A percentile compares a stretch with the other conserved stretches of the same genome.
phyloP scores from a whole-genome alignment of 1,139 yeast genomes.

The Lodderomyces jiufengensis region DNA sequence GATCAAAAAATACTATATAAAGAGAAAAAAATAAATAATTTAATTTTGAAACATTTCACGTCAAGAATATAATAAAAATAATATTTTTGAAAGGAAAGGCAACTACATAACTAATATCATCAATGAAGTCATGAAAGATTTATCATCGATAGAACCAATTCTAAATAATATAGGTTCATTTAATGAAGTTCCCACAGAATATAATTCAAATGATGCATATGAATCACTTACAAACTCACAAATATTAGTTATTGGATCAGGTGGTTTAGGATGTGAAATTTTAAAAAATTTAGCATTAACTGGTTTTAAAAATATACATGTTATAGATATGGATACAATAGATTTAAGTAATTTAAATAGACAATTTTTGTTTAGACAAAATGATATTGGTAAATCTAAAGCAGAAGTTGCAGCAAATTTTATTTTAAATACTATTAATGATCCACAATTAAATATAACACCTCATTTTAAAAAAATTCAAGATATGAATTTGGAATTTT shows the following conservation, averaged over 20 bases:
- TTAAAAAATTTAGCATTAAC: constrained; percentile 76
- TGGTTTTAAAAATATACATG: constrained; percentile 72
- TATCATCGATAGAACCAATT: constrained; percentile 22
- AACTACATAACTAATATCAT: not conserved
- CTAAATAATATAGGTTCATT: constrained; percentile 35
- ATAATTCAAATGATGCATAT: constrained; percentile 23
- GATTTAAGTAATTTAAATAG: constrained; percentile 87
- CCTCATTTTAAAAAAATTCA: constrained; percentile 69
- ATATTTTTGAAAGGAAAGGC: too few relatives aligned
- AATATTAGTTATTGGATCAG: constrained; percentile 77
- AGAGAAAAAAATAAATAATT: too few relatives aligned
- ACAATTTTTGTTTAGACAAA: constrained; percentile 74
- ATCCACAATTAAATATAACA: constrained; percentile 44
- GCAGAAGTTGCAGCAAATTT: constrained; percentile 75
- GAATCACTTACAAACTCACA: constrained; percentile 27
- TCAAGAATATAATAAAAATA: too few relatives aligned
- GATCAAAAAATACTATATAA: too few relatives aligned
- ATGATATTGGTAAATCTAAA: constrained; percentile 77
- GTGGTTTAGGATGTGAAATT: constrained; percentile 94
- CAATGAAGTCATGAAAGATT: constrained; percentile 8
- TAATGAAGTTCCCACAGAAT: constrained; percentile 40
- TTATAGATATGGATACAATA: constrained; percentile 94
- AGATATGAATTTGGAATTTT: constrained; percentile 62
- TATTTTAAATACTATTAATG: constrained; percentile 46
- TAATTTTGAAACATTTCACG: too few relatives aligned